These are phyloP conservation scores for Ceratobasidium papillatum DNA, from an alignment of 1,284 basidiomycete genomes.

Conservation along the genomic window DNA sequence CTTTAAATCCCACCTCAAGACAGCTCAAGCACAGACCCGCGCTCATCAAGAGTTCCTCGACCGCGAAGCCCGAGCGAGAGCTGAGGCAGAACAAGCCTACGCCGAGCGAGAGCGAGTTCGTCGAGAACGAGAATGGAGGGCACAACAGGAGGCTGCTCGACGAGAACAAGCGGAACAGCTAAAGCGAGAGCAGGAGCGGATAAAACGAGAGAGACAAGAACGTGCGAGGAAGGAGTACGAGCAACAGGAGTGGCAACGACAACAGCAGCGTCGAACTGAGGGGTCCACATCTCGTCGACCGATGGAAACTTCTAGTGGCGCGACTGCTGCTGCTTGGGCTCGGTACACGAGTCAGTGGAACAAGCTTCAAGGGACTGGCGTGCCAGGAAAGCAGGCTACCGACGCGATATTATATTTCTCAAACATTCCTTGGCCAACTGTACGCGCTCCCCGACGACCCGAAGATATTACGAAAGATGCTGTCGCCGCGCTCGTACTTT, in stretches of 20 bases:
- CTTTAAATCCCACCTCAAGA: slow-evolving; percentile 5
- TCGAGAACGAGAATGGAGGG: slow-evolving; percentile 28
- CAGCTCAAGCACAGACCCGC: background rate
- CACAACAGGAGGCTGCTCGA: slow-evolving; percentile 19
- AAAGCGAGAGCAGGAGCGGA: slow-evolving; percentile 19
- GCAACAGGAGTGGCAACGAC: slow-evolving; percentile 9
- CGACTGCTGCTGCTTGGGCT: slow-evolving; percentile 20
- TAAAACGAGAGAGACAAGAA: slow-evolving; percentile 12
- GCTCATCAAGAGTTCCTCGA: slow-evolving; percentile 2
- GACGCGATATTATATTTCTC: slow-evolving; percentile 24
- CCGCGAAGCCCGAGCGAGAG: slow-evolving; percentile 27
- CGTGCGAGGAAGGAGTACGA: slow-evolving; percentile 18
- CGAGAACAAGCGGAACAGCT: slow-evolving; percentile 19
- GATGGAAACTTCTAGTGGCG: background rate
- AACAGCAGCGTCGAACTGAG: slow-evolving; percentile 14
- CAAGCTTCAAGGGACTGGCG: slow-evolving; percentile 23
- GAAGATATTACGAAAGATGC: slow-evolving; percentile 28
- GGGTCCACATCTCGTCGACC: background rate
- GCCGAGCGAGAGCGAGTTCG: slow-evolving; percentile 13
- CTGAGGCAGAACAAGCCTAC: slow-evolving; percentile 21
- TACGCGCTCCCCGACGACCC: slow-evolving; percentile 12
- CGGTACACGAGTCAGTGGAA: slow-evolving; percentile 25
- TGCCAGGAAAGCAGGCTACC: background rate
- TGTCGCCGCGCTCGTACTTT: slow-evolving; percentile 13
- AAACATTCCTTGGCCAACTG: slow-evolving; percentile 34